Evolutionary conservation across 768 basidiomycete genomes (phyloP), one percentile per base, ranked within the genome.

Genomic region (Lentinus tigrinus): DNA sequence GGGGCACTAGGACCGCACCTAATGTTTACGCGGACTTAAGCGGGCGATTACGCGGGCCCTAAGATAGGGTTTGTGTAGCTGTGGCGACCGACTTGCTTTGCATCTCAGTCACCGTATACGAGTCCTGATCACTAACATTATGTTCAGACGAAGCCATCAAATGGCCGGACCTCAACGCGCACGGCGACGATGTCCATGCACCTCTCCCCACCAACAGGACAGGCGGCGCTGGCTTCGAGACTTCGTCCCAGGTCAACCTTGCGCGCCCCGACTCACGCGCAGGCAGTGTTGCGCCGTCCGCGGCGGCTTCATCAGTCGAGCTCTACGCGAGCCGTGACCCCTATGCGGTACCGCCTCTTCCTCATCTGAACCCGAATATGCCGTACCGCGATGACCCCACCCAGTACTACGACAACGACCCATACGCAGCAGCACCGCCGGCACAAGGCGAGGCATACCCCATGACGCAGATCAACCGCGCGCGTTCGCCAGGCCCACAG

Each of bases 161-260:
- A 73, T 94, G 92, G 92, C 92, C 92, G 3, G 92, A 94, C 66
- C 80, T 93, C 37, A 91, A 92, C 70, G 72, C 82, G 11, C 89
- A 91, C 62, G 66, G 67, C 60, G 79, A 75, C 31, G 67, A 65
- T 23, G 52, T 24, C 28, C 57, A 65, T 10, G 54, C 62, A 65
- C 34, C 90, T 16, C 77, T 91, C 9, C 90, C 90, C 19, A 83
- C 87, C 0, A 76, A 83, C 54, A 80, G 83, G 56, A 87, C 89
- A 1, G 89, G 88, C 57, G 81, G 87, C 24, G 73, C 88, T 26
- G 90, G 90, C 28, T 88, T 90, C 66, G 89, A 89, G 66, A 85
- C 85, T 16, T 81, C 76, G 44, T 85, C 84, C 2, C 85, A 88
- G 27, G 67, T 75, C 42, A 79, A 80, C 54, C 77, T 87, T 28